phyloP scores from a whole-genome alignment of 495 filamentous ascomycete species.

The Hyaloscypha bicolor region DNA sequence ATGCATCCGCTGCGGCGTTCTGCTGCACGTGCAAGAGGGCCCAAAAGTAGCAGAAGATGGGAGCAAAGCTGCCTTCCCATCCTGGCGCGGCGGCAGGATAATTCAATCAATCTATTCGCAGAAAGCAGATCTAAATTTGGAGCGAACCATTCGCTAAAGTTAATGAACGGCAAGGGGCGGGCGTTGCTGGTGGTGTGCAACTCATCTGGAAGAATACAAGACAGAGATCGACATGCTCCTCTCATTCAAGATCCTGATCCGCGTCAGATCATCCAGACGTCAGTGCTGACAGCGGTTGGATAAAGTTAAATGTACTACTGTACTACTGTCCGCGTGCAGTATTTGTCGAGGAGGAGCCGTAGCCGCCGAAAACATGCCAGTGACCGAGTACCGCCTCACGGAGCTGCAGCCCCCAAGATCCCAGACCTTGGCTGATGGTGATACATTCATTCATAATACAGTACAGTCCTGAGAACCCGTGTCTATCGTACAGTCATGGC shows the following conservation, averaged over 20 bases:
- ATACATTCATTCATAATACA: constrained; percentile 7
- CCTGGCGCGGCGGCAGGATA: too few species aligned
- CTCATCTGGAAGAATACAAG: neutral
- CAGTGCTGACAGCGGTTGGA: neutral
- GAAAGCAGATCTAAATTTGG: too few species aligned
- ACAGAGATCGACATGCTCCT: neutral
- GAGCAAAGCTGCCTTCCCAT: too few species aligned
- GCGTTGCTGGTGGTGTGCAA: neutral
- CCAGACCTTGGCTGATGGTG: neutral
- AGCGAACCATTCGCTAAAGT: too few species aligned
- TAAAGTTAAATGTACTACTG: neutral
- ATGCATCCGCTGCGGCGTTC: too few species aligned
- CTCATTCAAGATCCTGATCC: neutral
- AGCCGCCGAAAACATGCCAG: neutral
- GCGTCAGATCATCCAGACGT: neutral
- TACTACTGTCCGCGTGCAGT: neutral
- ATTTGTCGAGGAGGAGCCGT: neutral
- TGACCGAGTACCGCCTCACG: neutral
- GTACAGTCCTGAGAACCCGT: neutral
- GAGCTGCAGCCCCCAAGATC: too few species aligned
- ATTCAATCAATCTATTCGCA: too few species aligned
- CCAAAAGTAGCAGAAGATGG: too few species aligned
- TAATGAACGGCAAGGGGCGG: neutral
- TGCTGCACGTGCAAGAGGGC: too few species aligned
- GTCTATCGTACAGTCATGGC: neutral